Percentiles rank a stretch among this genome's conserved stretches.
Conservation (phyloP, 2,329 filamentous ascomycete species). For the Curvularia sp. region DNA sequence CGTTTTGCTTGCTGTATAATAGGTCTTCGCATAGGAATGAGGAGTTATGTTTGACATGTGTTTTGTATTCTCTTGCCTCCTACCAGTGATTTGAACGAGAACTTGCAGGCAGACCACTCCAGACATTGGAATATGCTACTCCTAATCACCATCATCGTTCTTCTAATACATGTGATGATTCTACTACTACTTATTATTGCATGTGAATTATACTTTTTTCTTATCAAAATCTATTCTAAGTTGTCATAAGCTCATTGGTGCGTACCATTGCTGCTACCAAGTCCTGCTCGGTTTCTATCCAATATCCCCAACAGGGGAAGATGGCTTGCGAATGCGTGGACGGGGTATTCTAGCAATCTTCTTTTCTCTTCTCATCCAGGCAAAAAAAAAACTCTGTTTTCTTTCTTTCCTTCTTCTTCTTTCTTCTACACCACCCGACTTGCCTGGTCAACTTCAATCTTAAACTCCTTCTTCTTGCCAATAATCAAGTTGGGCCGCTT, state of each 20-base stretch:
- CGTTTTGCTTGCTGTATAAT: constrained; percentile 45
- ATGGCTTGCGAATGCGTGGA: not conserved
- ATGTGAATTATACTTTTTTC: too few species aligned
- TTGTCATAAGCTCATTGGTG: not conserved
- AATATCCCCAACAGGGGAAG: too few species aligned
- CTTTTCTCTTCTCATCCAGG: too few species aligned
- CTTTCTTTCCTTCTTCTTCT: too few species aligned
- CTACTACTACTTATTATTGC: too few species aligned
- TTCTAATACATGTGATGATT: not conserved
- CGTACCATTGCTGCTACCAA: not conserved
- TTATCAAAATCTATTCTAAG: not conserved
- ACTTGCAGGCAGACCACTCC: not conserved
- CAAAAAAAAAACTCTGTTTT: too few species aligned
- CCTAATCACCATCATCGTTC: not conserved
- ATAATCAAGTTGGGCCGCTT: constrained; percentile 36
- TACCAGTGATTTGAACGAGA: not conserved
- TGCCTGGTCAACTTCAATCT: constrained; percentile 36
- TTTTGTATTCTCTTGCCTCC: not conserved
- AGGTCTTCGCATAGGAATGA: constrained; percentile 34
- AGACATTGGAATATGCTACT: too few species aligned
- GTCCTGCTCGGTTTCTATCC: not conserved
- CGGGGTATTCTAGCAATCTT: constrained; percentile 15
- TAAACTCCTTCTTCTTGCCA: constrained; percentile 42
- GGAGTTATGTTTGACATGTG: constrained; percentile 19
- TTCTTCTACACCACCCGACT: constrained; percentile 17